Evolutionary conservation across 2,329 filamentous ascomycete species (phyloP).

Genomic region (Bipolaris victoriae): DNA sequence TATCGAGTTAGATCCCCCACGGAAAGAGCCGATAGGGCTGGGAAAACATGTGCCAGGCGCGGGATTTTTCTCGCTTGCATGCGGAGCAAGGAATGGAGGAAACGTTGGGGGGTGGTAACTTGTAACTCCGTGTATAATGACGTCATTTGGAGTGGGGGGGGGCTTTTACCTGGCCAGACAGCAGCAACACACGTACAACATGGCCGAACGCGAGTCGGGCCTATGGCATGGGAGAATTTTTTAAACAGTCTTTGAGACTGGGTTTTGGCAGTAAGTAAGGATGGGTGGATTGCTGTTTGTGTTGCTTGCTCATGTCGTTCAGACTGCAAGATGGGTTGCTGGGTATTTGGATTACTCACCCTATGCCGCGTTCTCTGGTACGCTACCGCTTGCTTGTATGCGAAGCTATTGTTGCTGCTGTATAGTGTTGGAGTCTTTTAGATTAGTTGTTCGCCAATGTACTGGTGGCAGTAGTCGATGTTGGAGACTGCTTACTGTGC

Average conservation of each 20-base stretch:
- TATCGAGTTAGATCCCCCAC: neutral
- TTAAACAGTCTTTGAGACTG: neutral
- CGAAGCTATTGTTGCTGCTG: neutral
- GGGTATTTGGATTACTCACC: neutral
- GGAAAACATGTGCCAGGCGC: neutral
- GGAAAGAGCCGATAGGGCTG: constrained; percentile 1
- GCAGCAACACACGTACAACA: neutral
- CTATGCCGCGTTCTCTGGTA: too few species aligned
- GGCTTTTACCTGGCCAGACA: neutral
- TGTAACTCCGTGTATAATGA: constrained; percentile 2
- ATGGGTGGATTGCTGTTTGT: neutral
- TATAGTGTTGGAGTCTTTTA: neutral
- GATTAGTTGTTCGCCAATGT: neutral
- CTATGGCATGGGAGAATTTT: neutral
- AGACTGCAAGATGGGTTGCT: neutral
- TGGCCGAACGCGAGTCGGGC: constrained; percentile 4
- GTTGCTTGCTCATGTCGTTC: neutral
- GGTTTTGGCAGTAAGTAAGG: neutral
- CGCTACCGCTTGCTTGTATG: neutral
- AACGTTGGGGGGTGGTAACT: neutral
- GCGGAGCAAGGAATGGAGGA: neutral
- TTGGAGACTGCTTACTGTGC: neutral
- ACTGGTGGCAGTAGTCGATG: too few species aligned
- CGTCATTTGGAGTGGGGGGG: neutral
- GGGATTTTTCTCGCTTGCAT: too few species aligned